A percentile compares a stretch with the other conserved stretches of the same genome.
phyloP scores from a whole-genome alignment of 2,329 filamentous ascomycete species.

The Penicillium nordicum region DNA sequence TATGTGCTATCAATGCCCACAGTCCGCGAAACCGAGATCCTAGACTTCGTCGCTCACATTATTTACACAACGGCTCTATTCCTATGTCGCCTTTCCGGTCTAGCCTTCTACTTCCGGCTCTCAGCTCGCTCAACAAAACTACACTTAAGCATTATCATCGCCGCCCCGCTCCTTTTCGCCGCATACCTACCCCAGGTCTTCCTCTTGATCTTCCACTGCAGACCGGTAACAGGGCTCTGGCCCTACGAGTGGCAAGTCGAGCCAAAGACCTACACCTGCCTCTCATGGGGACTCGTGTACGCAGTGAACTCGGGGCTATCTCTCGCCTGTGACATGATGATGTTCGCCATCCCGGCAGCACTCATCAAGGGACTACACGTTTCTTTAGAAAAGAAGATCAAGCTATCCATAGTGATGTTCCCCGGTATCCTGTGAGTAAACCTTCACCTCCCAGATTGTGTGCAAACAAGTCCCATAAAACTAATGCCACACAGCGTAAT shows the following conservation, averaged over 20 bases:
- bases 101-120: constrained; percentile 52
- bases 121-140: constrained; percentile 34
- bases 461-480: neutral
- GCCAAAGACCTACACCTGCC: constrained; percentile 42
- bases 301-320: constrained; percentile 51
- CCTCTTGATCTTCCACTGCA: constrained; percentile 52
- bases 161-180: constrained; percentile 37
- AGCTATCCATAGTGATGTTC: constrained; percentile 48
- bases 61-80: constrained; percentile 52
- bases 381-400: constrained; percentile 45
- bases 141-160: constrained; percentile 21
- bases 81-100: constrained; percentile 51
- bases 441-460: no score
- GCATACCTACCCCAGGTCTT: constrained; percentile 50
- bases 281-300: constrained; percentile 53
- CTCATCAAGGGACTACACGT: constrained; percentile 49
- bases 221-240: constrained; percentile 51
- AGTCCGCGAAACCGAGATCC: constrained; percentile 44
- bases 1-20: constrained; percentile 46
- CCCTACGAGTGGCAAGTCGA: constrained; percentile 50
- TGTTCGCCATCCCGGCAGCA: constrained; percentile 51
- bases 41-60: constrained; percentile 52
- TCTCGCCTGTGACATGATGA: constrained; percentile 49
- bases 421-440: constrained; percentile 48
- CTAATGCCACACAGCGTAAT: constrained; percentile 42